Conservation (phyloP, 2,329 filamentous ascomycete species). For the Chaetoscypha palmicola region DNA sequence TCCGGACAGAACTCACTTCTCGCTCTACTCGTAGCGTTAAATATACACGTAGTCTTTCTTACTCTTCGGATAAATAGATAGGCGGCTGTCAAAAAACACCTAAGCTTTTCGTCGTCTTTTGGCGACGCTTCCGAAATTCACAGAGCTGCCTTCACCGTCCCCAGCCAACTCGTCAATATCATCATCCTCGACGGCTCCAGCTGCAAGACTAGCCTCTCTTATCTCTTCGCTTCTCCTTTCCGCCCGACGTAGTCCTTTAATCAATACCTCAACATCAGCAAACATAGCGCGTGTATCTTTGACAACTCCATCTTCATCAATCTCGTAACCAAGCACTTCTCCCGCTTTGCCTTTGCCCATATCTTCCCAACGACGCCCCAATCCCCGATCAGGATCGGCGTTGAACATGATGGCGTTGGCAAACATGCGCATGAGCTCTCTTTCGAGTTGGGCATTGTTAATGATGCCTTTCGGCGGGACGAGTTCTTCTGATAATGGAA, state of each 20-base stretch:
- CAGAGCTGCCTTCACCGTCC: conserved; percentile 18
- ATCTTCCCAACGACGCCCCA: conserved; percentile 38
- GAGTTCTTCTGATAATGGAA: conserved; percentile 68
- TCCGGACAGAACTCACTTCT: too few relatives aligned
- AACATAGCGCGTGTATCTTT: conserved; percentile 87
- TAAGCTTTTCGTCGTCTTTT: conserved; percentile 23
- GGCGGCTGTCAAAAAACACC: not conserved
- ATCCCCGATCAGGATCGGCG: conserved; percentile 67
- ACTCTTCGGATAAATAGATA: not conserved
- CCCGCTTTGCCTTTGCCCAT: conserved; percentile 32
- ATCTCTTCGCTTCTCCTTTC: conserved; percentile 28
- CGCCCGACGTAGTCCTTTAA: conserved; percentile 26
- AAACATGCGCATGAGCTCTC: conserved; percentile 93
- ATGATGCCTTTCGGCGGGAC: conserved; percentile 84
- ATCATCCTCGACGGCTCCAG: conserved; percentile 13
- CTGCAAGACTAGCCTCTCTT: conserved; percentile 17
- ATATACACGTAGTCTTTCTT: too few relatives aligned
- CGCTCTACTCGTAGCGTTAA: too few relatives aligned
- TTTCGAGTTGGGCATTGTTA: conserved; percentile 86
- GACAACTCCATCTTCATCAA: conserved; percentile 80
- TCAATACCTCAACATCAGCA: conserved; percentile 63
- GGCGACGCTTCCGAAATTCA: conserved; percentile 13
- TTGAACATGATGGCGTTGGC: conserved; percentile 99
- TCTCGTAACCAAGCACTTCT: conserved; percentile 48
- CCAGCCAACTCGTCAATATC: conserved; percentile 24